A percentile compares a stretch with the other conserved stretches of the same genome.
phyloP scores from a whole-genome alignment of 345 rosid species.

The Chamaenerion angustifolium region DNA sequence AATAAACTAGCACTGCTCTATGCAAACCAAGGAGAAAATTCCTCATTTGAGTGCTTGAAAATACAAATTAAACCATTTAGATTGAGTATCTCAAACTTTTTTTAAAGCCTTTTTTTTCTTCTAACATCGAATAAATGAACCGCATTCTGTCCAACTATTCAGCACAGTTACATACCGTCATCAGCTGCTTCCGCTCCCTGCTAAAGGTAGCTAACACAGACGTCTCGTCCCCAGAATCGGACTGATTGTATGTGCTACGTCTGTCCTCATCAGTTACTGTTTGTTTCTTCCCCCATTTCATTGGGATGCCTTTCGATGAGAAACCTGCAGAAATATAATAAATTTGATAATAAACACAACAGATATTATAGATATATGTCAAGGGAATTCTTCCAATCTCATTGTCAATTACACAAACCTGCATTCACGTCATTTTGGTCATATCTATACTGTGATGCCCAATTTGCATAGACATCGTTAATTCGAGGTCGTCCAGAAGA shows the following conservation, averaged over 20 bases:
- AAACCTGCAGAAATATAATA: constrained; percentile 25
- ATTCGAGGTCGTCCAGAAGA: constrained; percentile 20
- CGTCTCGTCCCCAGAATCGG: constrained; percentile 15
- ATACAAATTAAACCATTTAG: no score
- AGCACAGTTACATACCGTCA: constrained; percentile 26
- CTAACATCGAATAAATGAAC: no score
- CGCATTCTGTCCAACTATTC: background rate
- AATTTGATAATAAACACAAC: constrained; percentile 3
- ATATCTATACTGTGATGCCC: constrained; percentile 27
- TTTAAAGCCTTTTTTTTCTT: no score
- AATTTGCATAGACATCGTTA: constrained; percentile 22
- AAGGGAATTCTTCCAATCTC: background rate
- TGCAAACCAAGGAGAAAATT: no score
- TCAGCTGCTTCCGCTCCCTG: constrained; percentile 40
- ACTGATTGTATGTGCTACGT: constrained; percentile 44
- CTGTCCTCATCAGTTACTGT: constrained; percentile 30
- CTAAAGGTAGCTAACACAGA: constrained; percentile 32
- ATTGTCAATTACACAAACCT: constrained; percentile 11
- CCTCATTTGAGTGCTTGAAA: no score
- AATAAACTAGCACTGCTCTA: no score
- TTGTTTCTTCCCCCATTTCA: constrained; percentile 35
- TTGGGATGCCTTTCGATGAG: constrained; percentile 23
- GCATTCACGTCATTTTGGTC: constrained; percentile 46
- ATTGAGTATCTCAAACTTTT: no score
- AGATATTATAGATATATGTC: background rate